Evolutionary conservation across 2,329 filamentous ascomycete species (phyloP).

Genomic region (Claviceps arundinis): DNA sequence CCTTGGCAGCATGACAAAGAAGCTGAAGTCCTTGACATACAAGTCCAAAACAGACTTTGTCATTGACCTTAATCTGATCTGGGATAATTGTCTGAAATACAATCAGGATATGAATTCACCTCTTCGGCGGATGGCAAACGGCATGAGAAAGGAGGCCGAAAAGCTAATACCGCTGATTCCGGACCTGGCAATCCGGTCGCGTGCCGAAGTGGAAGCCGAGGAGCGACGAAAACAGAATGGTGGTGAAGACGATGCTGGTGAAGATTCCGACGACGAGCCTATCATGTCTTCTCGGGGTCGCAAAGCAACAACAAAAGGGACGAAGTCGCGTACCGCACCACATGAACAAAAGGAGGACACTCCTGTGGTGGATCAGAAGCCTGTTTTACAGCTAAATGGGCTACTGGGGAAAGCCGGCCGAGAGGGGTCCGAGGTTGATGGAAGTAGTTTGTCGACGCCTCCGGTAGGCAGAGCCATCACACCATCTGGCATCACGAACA

Average conservation of each 20-base stretch:
- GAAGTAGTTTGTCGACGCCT: constrained; percentile 75
- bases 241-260: constrained; percentile 65
- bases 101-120: constrained; percentile 83
- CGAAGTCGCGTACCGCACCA: constrained; percentile 61
- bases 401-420: constrained; percentile 42
- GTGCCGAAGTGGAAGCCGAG: constrained; percentile 87
- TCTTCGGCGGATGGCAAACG: constrained; percentile 80
- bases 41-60: constrained; percentile 93
- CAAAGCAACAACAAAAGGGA: constrained; percentile 65
- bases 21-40: constrained; percentile 67
- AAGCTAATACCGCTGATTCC: constrained; percentile 92
- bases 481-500: constrained; percentile 53
- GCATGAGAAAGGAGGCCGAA: constrained; percentile 95
- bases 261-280: constrained; percentile 92
- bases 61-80: constrained; percentile 83
- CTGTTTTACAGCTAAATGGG: constrained; percentile 53
- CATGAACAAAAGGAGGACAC: constrained; percentile 66
- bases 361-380: constrained; percentile 62
- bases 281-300: constrained; percentile 96
- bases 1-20: constrained; percentile 95
- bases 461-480: constrained; percentile 63
- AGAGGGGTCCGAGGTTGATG: constrained; percentile 72
- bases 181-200: constrained; percentile 77
- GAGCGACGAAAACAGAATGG: constrained; percentile 77
- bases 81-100: constrained; percentile 93